These are phyloP conservation scores for Dionaea muscipula DNA, from an alignment of 179 eudicot genomes.

Conservation along the genomic window DNA sequence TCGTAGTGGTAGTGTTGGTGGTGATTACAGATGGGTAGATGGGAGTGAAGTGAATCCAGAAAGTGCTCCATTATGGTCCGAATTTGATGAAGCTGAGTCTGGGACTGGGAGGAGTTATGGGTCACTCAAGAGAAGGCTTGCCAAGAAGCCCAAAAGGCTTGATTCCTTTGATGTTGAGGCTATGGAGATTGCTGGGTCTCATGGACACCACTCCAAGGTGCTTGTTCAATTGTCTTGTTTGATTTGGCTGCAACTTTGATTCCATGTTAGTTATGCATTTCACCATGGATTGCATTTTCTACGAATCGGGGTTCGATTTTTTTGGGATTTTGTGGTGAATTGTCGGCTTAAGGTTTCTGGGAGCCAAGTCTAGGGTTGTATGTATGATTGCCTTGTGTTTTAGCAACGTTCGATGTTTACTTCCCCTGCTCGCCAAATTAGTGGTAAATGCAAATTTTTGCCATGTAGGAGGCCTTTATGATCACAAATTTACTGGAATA, in stretches of 20 bases:
- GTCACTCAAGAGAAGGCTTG: slow-evolving; percentile 56
- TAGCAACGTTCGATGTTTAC: too few relatives aligned
- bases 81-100: slow-evolving; percentile 26
- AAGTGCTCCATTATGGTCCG: slow-evolving; percentile 36
- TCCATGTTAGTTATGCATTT: not conserved
- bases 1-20: slow-evolving; percentile 25
- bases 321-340: not conserved
- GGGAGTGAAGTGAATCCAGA: slow-evolving; percentile 78
- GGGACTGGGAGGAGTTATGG: slow-evolving; percentile 27
- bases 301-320: not conserved
- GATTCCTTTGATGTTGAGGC: slow-evolving; percentile 94
- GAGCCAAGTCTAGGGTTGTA: not conserved
- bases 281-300: not conserved
- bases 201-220: slow-evolving; percentile 57
- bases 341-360: not conserved
- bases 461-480: too few relatives aligned
- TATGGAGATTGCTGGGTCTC: slow-evolving; percentile 64
- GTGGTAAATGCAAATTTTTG: too few relatives aligned
- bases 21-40: slow-evolving; percentile 73
- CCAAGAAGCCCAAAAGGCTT: slow-evolving; percentile 66
- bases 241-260: not conserved
- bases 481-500: too few relatives aligned
- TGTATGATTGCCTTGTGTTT: too few relatives aligned
- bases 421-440: too few relatives aligned
- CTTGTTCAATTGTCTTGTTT: not conserved